Conservation (phyloP, 2,329 filamentous ascomycete species). For the Colletotrichum melonis region DNA sequence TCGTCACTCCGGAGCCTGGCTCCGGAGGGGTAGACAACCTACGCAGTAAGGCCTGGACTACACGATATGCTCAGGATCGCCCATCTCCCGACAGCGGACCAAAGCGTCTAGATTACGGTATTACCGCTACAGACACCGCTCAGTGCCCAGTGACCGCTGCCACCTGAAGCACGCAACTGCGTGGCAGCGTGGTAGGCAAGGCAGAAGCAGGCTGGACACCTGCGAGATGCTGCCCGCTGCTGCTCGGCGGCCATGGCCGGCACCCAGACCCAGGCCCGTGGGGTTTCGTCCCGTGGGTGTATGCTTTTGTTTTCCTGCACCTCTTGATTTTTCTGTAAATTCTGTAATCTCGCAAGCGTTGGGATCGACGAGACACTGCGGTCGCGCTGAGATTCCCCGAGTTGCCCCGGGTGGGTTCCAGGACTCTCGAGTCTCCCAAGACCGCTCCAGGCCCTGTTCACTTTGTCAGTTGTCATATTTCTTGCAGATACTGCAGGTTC, state of each 20-base stretch:
- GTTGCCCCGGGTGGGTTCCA: not conserved
- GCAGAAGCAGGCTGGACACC: not conserved
- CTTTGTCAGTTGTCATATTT: not conserved
- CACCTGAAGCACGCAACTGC: not conserved
- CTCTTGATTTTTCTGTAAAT: too few relatives aligned
- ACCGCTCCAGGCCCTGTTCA: not conserved
- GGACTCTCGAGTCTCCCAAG: too few relatives aligned
- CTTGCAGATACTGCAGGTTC: not conserved
- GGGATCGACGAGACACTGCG: conserved; percentile 3
- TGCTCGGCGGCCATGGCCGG: conserved; percentile 4
- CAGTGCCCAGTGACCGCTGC: not conserved
- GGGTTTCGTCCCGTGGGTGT: not conserved
- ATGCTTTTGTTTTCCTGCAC: too few relatives aligned
- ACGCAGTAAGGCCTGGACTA: not conserved
- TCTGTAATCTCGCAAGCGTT: not conserved
- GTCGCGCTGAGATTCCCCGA: conserved; percentile 6
- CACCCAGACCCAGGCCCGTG: conserved; percentile 3
- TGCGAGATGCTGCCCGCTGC: conserved; percentile 5
- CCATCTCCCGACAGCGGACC: not conserved
- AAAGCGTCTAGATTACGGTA: not conserved
- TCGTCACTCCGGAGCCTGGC: not conserved
- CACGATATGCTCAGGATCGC: conserved; percentile 9
- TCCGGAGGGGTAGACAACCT: not conserved
- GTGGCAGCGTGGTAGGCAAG: not conserved
- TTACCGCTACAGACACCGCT: conserved; percentile 1